Evolutionary conservation across 192 early-diverging fungal species (phyloP), one percentile per base, ranked within the genome.

Genomic region (Rhizoclosmatium globosum): DNA sequence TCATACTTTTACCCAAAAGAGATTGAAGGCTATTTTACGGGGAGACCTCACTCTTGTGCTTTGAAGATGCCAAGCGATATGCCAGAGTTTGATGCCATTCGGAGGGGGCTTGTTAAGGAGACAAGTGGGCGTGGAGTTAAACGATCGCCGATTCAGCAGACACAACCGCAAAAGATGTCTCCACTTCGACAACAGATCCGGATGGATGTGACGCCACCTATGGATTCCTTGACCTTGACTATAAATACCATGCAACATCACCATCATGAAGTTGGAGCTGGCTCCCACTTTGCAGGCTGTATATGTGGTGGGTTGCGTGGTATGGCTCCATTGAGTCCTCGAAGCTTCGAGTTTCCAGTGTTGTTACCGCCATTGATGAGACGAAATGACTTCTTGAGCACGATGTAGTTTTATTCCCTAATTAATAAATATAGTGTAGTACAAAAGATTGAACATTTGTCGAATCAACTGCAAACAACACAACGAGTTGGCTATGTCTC

Each of bases 1-100:
- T 44, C 41, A 31, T 68, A 68, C 45, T 68, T 68, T 68, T 19
- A 46, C 13, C 66, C 66, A 7, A 46, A 19, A n/a, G 66, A 68
- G 2, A 43, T 68, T 68, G 66, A 68, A 13, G 41, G 45, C 62
- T n/a, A 56, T n/a, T 56, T 56, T 56, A 15, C 19, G 11, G 19
- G 53, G 11, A 56, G 11, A 56, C 19, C 53, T 0, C 9, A 9
- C 9, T n/a, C 11, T n/a, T 9, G 53, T 9, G 9, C 19, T 56
- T n/a, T 56, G 21, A 62, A 31, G 23, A 62, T 21, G 9, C 60
- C 60, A 21, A 19, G 11, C 11, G 21, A 31, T 7, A 19, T 62
- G 23, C 60, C 9, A 7, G 60, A 62, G 21, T 62, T 62, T 62
- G 60, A 62, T 19, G 19, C 53, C 53, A 56, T 56, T 56, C 53